phyloP scores from a whole-genome alignment of 2,329 filamentous ascomycete species.

The Xylaria multiplex region DNA sequence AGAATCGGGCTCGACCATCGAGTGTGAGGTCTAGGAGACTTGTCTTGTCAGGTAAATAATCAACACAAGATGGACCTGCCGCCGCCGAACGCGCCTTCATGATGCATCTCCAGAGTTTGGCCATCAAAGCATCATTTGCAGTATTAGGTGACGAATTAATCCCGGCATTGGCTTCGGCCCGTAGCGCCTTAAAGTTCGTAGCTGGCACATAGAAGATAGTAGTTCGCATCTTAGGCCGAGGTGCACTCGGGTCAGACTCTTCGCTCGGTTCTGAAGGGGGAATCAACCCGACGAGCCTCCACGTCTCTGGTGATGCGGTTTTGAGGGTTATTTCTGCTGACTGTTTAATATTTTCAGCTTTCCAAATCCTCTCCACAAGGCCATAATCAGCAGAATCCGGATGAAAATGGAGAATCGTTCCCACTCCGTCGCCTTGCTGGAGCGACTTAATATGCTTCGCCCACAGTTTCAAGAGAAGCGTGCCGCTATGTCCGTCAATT shows the following conservation, averaged over 20 bases:
- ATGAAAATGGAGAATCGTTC: slow-evolving; percentile 7
- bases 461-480: slow-evolving; percentile 18
- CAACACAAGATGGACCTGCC: background rate
- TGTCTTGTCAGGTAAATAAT: slow-evolving; percentile 14
- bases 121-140: slow-evolving; percentile 20
- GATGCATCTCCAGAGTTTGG: slow-evolving; percentile 22
- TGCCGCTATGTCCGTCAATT: slow-evolving; percentile 17
- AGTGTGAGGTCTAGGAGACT: slow-evolving; percentile 20
- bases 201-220: slow-evolving; percentile 24
- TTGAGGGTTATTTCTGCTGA: background rate
- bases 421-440: slow-evolving; percentile 3
- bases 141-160: slow-evolving; percentile 1
- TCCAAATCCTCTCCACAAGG: slow-evolving; percentile 16
- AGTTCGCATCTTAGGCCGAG: slow-evolving; percentile 9
- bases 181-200: slow-evolving; percentile 13
- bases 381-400: slow-evolving; percentile 16
- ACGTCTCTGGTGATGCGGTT: slow-evolving; percentile 14
- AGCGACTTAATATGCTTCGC: slow-evolving; percentile 16
- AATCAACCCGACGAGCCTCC: slow-evolving; percentile 19
- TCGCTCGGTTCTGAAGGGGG: slow-evolving; percentile 12
- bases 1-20: slow-evolving; percentile 11
- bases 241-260: background rate
- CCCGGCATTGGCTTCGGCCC: slow-evolving; percentile 13
- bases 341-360: slow-evolving; percentile 6
- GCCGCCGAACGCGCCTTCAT: slow-evolving; percentile 13